Evolutionary conservation across 768 basidiomycete species (phyloP), one percentile per base, ranked within the genome.

Genomic region (Botryobasidium botryosum): DNA sequence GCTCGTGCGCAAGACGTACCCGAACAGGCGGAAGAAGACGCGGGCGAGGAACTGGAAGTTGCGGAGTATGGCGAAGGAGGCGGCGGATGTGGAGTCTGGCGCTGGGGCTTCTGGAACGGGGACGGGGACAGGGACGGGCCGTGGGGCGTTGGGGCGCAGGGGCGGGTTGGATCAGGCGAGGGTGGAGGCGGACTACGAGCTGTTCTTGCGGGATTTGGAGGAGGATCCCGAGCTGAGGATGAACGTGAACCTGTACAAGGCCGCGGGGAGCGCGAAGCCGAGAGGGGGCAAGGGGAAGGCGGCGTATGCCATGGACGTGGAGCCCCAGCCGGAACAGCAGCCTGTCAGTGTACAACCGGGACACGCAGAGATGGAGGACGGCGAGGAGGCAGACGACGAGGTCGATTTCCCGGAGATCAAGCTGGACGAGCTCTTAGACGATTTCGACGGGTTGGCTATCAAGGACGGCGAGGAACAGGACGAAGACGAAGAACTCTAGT

Each of bases 111-210:
- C 29, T 45, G 47, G 42, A 20, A 33, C 31, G 17, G 23, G 42
- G 43, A 6, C 47, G 17, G 18, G 32, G 44, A 13, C 38, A 31
- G 2, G 53, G 43, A 25, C 46, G 33, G 79, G 75, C 27, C 67
- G 84, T 35, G 90, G 90, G 45, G 79, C 88, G n/a, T 77, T 92
- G 35, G 90, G 90, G 1, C 66, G 87, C 38, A 70, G 81, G 70
- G 90, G 90, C 8, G 90, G 88, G 28, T 68, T 87, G 38, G 90
- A 92, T 63, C 73, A 77, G 62, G 78, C 72, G 65, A 88, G 90
- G 68, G 85, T 97, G 47, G 90, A 96, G 53, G 78, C 86, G 58
- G 92, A 99, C 58, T 99, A 97, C 62, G 94, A 97, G 66, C 51
- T 85, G 41, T 99, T 99, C 74, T 64, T 97, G 61, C 72, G 82